phyloP scores from a whole-genome alignment of 163 green algal genomes.

The Chlorella variabilis region DNA sequence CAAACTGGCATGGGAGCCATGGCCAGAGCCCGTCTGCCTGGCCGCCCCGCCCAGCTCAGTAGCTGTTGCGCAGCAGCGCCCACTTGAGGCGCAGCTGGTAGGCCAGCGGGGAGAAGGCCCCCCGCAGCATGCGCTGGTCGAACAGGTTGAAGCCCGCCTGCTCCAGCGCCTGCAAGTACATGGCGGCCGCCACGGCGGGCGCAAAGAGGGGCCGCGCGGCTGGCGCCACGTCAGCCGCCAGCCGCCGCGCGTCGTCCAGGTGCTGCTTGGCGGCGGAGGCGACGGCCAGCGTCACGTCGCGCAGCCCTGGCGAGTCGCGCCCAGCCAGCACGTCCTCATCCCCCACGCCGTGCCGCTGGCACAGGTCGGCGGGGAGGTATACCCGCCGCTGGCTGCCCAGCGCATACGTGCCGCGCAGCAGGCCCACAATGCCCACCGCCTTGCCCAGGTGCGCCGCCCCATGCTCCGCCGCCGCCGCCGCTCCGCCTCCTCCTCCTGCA shows the following conservation, averaged over 20 bases:
- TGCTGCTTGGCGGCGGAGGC: constrained; percentile 69
- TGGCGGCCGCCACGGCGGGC: constrained; percentile 56
- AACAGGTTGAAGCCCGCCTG: constrained; percentile 72
- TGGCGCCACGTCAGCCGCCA: constrained; percentile 48
- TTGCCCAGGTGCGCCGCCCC: constrained; percentile 86
- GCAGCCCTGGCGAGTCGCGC: constrained; percentile 56
- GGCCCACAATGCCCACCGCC: constrained; percentile 69
- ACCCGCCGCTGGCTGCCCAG: constrained; percentile 56
- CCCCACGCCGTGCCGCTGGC: constrained; percentile 58
- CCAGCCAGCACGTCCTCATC: constrained; percentile 73
- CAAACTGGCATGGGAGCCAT: no score
- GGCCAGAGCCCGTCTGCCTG: no score
- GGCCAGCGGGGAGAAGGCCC: constrained; percentile 49
- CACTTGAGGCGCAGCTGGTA: constrained; percentile 70
- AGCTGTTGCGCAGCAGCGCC: constrained; percentile 16
- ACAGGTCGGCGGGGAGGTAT: constrained; percentile 82
- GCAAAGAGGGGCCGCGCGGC: constrained; percentile 62
- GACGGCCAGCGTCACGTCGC: constrained; percentile 70
- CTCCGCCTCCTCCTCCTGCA: constrained; percentile 5
- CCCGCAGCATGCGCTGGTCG: constrained; percentile 48
- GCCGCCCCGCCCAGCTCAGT: no score
- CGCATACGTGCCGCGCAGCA: constrained; percentile 69
- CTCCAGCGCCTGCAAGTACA: constrained; percentile 78
- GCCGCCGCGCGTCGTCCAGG: constrained; percentile 67
- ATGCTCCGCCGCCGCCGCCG: constrained; percentile 72